Base-by-base conservation (phyloP, 352 stramenopile species). In the Pilasporangium apinafurcum region DNA sequence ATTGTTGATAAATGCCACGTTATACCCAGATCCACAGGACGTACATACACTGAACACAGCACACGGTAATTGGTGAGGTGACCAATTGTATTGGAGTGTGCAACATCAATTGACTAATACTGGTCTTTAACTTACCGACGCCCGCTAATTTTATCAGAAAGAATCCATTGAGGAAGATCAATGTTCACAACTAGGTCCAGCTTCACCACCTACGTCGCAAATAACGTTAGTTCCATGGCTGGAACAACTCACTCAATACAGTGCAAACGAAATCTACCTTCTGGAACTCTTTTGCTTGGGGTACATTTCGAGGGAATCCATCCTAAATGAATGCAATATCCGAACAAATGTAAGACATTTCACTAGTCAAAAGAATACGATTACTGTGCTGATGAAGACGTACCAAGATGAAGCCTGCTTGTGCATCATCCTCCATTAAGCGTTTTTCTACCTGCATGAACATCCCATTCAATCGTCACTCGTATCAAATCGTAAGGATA, bases 171-270 rank as follows among this genome's bases (percentile, higher is more conserved):
- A 1, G 82, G 80, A 42, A 96, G 44, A 39, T 91, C 78, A 37
- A 96, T 91, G 62, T 96, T 95, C 31, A 95, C 67, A 31, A 95
- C 83, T 21, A 89, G 56, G 50, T 95, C 83, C 17, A 95, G 61
- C 24, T 75, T 56, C 6, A 64, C 62, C 26, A 92, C 66, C 55
- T 73, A 26, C 21, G 25, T 21, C 29, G 18, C 13, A 27, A 13
- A 41, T 18, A 44, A 14, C 10, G 41, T n/a, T 18, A 2, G 36
- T 12, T 9, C 7, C 13, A 24, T 17, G 21, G 9, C 17, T 28
- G 40, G 12, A 37, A 5, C 31, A 21, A 20, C 17, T 20, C 18
- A 24, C 5, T 16, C 22, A 2, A 17, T 16, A 4, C 4, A n/a
- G 18, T 13, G n/a, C 17, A 35, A 8, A 13, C 7, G 8, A n/a